Evolutionary conservation across 164 flowering plant species (phyloP), one percentile per base, ranked within the genome.

Genomic region (Nymphaea thermarum): DNA sequence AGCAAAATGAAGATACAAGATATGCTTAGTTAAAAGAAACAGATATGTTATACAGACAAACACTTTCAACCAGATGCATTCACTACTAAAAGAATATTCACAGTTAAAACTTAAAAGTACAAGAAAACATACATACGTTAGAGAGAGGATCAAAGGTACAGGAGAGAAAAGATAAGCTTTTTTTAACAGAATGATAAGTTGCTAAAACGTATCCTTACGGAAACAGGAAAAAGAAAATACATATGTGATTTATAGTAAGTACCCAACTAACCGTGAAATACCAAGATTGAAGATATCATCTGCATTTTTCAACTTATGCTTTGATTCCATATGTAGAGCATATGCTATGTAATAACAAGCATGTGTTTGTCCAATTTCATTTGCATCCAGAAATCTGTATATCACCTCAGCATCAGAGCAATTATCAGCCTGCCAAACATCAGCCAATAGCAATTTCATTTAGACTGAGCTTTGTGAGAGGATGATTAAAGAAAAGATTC

Each of bases 371-470:
- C 97, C 96, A 77, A 94, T 94, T 63, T 73, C 76, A 71, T 94
- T 94, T 11, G 90, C 83, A 25, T 88, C 88, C 45, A 94, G 81
- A 81, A 94, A 94, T 51, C 57, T 79, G 76, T 72, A 94, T 61
- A 94, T 82, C 42, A 88, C 86, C 74, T 89, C 87, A 45, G 97
- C 95, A 83, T 94, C 98, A 66, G 71, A 70, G 73, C 98, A 94
- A 55, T 84, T 83, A 44, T 87, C 96, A 65, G 98, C 96, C 98
- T 94, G 85, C 71, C 77, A 63, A 16, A 44, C 72, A 76, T 53
- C 64, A n/a, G 8, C 11, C n/a, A 61, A 8, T 11, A 8, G 16
- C 6, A 61, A n/a, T 61, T 61, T 10, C 36, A 61, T 36, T n/a
- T 11, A n/a, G 25, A n/a, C 16, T 61, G 8, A 44, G 18, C 42